A percentile compares a stretch with the other conserved stretches of the same genome.
Conservation (phyloP, 192 early-diverging fungal genomes). For the Chytriomyces confervae region DNA sequence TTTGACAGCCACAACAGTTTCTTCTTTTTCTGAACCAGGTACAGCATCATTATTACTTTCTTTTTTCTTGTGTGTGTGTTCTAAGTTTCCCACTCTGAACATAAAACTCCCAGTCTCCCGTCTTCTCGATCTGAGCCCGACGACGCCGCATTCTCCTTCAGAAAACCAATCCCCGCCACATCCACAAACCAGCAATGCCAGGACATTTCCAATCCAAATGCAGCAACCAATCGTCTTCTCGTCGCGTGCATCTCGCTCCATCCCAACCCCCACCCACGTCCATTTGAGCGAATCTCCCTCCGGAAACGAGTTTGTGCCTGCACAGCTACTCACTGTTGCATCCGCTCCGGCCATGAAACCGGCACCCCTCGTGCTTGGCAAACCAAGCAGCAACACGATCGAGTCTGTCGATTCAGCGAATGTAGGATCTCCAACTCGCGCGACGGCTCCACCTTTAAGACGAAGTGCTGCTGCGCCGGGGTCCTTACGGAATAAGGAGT, state of each 20-base stretch:
- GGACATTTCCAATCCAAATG: not conserved
- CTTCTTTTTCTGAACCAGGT: not conserved
- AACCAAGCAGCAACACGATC: no score
- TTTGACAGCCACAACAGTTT: not conserved
- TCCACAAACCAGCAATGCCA: not conserved
- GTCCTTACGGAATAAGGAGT: not conserved
- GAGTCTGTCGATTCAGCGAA: no score
- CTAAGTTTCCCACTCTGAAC: not conserved
- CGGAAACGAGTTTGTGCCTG: not conserved
- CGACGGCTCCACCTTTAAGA: not conserved
- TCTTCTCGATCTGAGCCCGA: not conserved
- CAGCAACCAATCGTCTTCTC: not conserved
- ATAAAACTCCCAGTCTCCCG: not conserved
- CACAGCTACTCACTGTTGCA: no score
- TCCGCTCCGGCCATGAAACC: no score
- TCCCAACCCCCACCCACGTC: not conserved
- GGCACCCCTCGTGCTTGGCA: no score
- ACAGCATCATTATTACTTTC: not conserved
- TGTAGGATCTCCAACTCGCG: not conserved
- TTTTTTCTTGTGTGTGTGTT: no score
- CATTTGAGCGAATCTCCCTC: not conserved
- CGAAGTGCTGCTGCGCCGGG: not conserved
- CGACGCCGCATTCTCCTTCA: not conserved
- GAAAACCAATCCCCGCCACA: not conserved
- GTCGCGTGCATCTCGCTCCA: not conserved